Evolutionary conservation across 108 stramenopile species (phyloP), one percentile per base, ranked within the genome.

Genomic region (Aurantiochytrium sp.): DNA sequence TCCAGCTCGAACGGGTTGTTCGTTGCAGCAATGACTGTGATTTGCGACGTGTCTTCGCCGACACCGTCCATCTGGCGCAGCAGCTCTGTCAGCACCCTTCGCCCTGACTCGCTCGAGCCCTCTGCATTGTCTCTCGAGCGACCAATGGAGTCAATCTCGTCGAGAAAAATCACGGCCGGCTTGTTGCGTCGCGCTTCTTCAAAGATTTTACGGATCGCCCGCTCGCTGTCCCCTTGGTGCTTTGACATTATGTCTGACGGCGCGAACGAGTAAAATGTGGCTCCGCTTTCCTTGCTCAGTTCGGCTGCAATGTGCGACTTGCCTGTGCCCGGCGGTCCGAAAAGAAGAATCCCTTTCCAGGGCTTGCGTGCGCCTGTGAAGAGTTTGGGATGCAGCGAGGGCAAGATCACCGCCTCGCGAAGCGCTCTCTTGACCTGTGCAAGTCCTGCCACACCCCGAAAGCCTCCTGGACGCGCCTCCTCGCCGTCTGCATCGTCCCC

Each of bases 61-160:
- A 99, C 97, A 45, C 98, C 98, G 87, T 99, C 96, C 98, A 99
- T 98, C 94, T 99, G 99, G 12, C 98, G 97, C 29, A 99, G 91
- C 90, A 99, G 98, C 90, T 99, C 99, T 2, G 98, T 99, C 93
- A 98, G 98, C 89, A 99, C 96, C 23, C 97, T 93, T 58, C 98
- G 91, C 21, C 96, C 90, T 5, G 96, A 94, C 87, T 98, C 98
- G 58, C 90, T 92, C 92, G 97, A 96, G 49, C 97, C 97, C 5
- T 90, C 90, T n/a, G 5, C 44, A 6, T n/a, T n/a, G 51, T 53
- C 51, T 5, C 98, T 92, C 83, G 93, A 93, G 42, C 96, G 95
- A 89, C 97, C 97, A 59, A 99, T 73, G 5, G 96, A 96, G 92
- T 99, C 98, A 21, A 98, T 97, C 94, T 99, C 99, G 90, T 99